Conservation (phyloP, 140 eudicot species). For the Ambrosia hybrid region DNA sequence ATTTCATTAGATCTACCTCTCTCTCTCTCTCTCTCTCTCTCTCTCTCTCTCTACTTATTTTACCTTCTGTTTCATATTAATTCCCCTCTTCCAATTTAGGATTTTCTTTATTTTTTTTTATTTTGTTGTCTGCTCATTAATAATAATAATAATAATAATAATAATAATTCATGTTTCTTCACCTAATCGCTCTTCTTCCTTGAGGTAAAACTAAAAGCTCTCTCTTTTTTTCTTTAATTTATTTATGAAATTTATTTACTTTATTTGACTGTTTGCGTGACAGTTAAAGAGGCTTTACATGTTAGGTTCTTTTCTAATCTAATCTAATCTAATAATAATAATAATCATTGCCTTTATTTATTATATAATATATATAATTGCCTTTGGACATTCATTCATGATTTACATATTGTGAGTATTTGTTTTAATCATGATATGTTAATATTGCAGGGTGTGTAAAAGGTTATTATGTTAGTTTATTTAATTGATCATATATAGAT, state of each 20-base stretch:
- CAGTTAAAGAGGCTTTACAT: constrained; percentile 22
- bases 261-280: constrained; percentile 18
- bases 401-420: too few species aligned
- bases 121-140: too few species aligned
- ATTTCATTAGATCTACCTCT: constrained; percentile 34
- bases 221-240: background rate
- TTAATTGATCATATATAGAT: too few species aligned
- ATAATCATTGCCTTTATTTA: too few species aligned
- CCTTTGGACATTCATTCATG: too few species aligned
- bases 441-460: too few species aligned
- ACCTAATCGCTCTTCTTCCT: constrained; percentile 22
- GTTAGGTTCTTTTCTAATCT: constrained; percentile 28
- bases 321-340: too few species aligned
- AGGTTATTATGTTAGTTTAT: too few species aligned
- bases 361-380: too few species aligned
- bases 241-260: constrained; percentile 6
- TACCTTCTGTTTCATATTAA: background rate
- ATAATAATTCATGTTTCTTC: background rate
- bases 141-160: too few species aligned
- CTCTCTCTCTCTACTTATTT: background rate
- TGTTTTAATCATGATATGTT: too few species aligned
- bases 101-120: too few species aligned
- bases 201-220: constrained; percentile 15
- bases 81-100: background rate
- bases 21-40: constrained; percentile 4